phyloP scores from a whole-genome alignment of 805 yeast species.

The Kuraishia borneana region DNA sequence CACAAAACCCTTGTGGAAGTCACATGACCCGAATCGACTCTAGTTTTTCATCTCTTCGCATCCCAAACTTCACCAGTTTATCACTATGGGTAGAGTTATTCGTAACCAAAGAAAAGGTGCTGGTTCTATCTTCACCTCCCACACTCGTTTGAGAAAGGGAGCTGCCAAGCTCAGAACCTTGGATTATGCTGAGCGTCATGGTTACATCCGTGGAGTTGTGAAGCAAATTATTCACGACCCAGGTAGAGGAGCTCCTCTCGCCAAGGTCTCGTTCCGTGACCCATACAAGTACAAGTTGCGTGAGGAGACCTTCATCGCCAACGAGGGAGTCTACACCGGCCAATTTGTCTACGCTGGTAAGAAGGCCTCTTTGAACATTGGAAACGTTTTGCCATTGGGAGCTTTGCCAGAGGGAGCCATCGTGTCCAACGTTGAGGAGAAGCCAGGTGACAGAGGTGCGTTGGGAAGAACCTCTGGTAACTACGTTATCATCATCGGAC shows the following conservation, averaged over 20 bases:
- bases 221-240: conserved; percentile 98
- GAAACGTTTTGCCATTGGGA: conserved; percentile 96
- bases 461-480: conserved; percentile 99
- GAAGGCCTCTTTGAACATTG: conserved; percentile 93
- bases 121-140: conserved; percentile 99
- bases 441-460: conserved; percentile 73
- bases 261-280: conserved; percentile 98
- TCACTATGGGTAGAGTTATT: conserved; percentile 96
- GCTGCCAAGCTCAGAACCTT: conserved; percentile 99
- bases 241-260: conserved; percentile 99
- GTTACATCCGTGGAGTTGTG: conserved; percentile 98
- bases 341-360: conserved; percentile 98
- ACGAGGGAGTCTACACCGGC: conserved; percentile 99
- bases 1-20: too few species aligned
- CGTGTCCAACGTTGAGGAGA: conserved; percentile 41
- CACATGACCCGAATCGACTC: too few species aligned
- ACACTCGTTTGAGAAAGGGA: conserved; percentile 99
- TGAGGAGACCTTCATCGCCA: conserved; percentile 98
- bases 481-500: conserved; percentile 98
- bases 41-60: too few species aligned
- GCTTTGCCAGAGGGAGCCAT: conserved; percentile 56
- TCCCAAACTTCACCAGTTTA: too few species aligned
- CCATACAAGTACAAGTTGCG: conserved; percentile 98
- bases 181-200: conserved; percentile 99
- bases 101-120: conserved; percentile 99